A percentile compares a stretch with the other conserved stretches of the same genome.
Evolutionary conservation across 2,329 filamentous ascomycete species (phyloP).

Genomic region (Arthrobotrys musiformis): DNA sequence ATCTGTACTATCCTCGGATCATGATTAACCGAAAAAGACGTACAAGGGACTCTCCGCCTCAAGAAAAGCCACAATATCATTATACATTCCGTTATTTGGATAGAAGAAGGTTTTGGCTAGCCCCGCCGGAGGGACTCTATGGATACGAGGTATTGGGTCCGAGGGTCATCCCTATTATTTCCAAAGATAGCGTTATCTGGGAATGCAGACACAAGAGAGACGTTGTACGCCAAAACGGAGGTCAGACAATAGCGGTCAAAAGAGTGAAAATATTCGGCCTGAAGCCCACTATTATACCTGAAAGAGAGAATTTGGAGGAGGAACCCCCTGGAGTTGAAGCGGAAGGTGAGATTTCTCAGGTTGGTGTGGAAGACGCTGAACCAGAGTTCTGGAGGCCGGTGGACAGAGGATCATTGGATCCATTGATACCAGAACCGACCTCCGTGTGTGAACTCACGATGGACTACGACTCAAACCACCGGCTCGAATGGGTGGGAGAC

Average conservation of each 20-base stretch:
- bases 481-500: constrained; percentile 18
- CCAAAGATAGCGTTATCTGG: constrained; percentile 8
- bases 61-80: background rate
- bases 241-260: background rate
- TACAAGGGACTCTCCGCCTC: background rate
- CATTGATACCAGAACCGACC: constrained; percentile 1
- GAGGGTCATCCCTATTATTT: background rate
- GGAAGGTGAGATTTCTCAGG: background rate
- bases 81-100: background rate
- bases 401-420: background rate
- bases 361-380: background rate
- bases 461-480: background rate
- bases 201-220: background rate
- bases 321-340: background rate
- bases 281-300: constrained; percentile 10
- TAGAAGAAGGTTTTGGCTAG: background rate
- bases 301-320: background rate
- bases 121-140: background rate
- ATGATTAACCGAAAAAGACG: background rate
- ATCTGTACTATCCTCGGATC: constrained; percentile 14
- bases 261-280: constrained; percentile 8
- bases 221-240: background rate
- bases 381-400: too few species aligned
- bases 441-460: constrained; percentile 7
- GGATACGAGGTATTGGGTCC: background rate